Conservation (phyloP, 805 yeast genomes). For the Ogataea salicorniae region DNA sequence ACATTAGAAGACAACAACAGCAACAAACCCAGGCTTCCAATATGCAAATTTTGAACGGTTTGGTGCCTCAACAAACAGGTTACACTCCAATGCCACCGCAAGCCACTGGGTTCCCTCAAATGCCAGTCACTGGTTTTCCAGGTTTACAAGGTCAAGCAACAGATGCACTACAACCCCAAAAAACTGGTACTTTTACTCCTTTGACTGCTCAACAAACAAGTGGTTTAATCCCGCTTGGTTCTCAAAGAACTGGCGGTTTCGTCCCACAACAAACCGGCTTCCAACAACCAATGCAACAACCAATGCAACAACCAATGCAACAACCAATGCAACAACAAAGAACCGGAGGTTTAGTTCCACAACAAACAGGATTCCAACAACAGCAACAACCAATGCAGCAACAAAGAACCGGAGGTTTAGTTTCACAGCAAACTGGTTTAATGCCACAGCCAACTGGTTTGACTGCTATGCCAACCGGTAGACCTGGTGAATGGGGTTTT, state of each 20-base stretch:
- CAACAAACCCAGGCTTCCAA: conserved; percentile 30
- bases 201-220: conserved; percentile 29
- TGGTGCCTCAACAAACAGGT: conserved; percentile 25
- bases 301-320: conserved; percentile 40
- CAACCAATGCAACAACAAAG: conserved; percentile 36
- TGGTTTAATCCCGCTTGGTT: conserved; percentile 22
- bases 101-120: conserved; percentile 38
- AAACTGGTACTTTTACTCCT: conserved; percentile 62
- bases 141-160: conserved; percentile 47
- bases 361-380: conserved; percentile 38
- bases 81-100: conserved; percentile 38
- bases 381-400: conserved; percentile 36
- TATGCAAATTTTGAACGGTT: conserved; percentile 23
- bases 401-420: conserved; percentile 29
- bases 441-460: conserved; percentile 42
- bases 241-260: conserved; percentile 19
- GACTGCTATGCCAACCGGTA: conserved; percentile 52
- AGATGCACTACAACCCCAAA: conserved; percentile 56
- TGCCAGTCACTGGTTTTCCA: conserved; percentile 33
- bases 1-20: conserved; percentile 16
- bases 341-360: conserved; percentile 46
- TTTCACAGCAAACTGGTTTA: conserved; percentile 27
- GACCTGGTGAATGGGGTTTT: conserved; percentile 80
- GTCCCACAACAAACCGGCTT: conserved; percentile 18
- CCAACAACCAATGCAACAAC: conserved; percentile 25